These are phyloP conservation scores for Globisporangium cylindrosporum DNA, from an alignment of 352 stramenopile species.

Conservation along the genomic window DNA sequence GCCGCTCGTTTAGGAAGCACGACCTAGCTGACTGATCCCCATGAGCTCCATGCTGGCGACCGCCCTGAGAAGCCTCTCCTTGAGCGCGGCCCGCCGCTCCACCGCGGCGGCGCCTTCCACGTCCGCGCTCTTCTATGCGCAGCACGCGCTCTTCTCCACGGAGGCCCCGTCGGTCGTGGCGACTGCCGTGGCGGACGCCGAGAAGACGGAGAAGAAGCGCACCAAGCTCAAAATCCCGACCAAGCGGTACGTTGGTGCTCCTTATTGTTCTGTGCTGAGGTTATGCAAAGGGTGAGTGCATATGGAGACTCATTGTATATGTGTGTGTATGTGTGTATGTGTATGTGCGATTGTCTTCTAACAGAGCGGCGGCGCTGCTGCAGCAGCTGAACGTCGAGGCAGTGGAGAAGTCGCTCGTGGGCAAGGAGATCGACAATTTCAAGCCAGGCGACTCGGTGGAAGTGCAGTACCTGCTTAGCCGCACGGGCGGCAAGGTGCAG, in stretches of 20 bases:
- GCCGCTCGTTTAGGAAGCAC: slow-evolving; percentile 1
- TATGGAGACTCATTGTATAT: neutral
- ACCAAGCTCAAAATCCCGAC: slow-evolving; percentile 83
- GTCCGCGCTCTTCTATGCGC: slow-evolving; percentile 27
- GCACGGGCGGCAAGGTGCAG: slow-evolving; percentile 65
- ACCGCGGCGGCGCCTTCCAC: slow-evolving; percentile 2
- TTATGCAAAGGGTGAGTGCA: too few species aligned
- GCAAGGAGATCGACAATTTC: slow-evolving; percentile 71
- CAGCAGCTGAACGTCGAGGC: slow-evolving; percentile 65
- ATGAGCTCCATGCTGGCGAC: slow-evolving; percentile 48
- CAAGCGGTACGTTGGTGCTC: slow-evolving; percentile 38
- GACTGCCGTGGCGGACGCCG: slow-evolving; percentile 7
- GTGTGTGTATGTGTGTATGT: neutral
- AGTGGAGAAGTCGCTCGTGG: slow-evolving; percentile 55
- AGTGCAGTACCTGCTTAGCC: slow-evolving; percentile 79
- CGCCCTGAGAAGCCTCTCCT: slow-evolving; percentile 49
- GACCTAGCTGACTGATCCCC: neutral
- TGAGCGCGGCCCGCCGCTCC: slow-evolving; percentile 26
- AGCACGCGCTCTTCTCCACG: slow-evolving; percentile 42
- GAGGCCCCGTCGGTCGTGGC: slow-evolving; percentile 18
- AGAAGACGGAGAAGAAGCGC: slow-evolving; percentile 35
- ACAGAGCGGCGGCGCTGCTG: slow-evolving; percentile 58
- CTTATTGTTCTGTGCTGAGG: too few species aligned
- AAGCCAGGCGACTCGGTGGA: slow-evolving; percentile 78
- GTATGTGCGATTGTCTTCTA: neutral